Conservation (phyloP, 2,329 filamentous ascomycete genomes). For the Aspergillus persii region DNA sequence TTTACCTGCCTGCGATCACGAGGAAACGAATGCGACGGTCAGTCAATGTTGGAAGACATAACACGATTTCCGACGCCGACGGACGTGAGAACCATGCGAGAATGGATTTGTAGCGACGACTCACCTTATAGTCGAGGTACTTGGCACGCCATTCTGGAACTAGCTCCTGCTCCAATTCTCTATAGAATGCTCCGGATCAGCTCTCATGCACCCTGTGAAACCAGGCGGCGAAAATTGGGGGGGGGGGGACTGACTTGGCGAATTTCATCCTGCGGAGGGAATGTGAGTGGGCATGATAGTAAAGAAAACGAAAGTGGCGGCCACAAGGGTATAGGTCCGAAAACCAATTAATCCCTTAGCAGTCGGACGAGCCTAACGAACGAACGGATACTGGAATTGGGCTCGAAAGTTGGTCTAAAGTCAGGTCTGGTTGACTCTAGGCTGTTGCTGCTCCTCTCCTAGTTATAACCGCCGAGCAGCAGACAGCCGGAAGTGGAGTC, state of each 20-base stretch:
- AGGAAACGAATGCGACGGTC: slow-evolving; percentile 5
- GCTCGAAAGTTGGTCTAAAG: too few relatives aligned
- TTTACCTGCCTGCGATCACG: slow-evolving; percentile 62
- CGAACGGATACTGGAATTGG: neutral
- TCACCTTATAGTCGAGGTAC: slow-evolving; percentile 88
- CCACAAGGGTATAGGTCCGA: slow-evolving; percentile 6
- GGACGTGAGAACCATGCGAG: neutral
- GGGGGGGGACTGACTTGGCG: slow-evolving; percentile 51
- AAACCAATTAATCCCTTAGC: neutral
- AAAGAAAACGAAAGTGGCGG: neutral
- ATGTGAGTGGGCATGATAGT: slow-evolving; percentile 18
- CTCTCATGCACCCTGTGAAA: slow-evolving; percentile 15
- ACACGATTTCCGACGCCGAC: neutral
- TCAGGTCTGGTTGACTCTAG: neutral
- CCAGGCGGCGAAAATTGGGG: neutral
- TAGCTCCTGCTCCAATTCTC: slow-evolving; percentile 79
- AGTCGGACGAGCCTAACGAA: neutral
- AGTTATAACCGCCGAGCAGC: neutral
- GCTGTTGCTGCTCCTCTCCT: neutral
- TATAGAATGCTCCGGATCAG: slow-evolving; percentile 29
- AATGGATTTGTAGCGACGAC: slow-evolving; percentile 12
- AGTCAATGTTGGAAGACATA: neutral
- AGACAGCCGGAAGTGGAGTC: neutral
- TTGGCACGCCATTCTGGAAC: slow-evolving; percentile 95
- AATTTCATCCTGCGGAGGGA: slow-evolving; percentile 54